These are phyloP conservation scores for Plasmodium relictum DNA, from an alignment of 169 alveolate species.

Conservation along the genomic window DNA sequence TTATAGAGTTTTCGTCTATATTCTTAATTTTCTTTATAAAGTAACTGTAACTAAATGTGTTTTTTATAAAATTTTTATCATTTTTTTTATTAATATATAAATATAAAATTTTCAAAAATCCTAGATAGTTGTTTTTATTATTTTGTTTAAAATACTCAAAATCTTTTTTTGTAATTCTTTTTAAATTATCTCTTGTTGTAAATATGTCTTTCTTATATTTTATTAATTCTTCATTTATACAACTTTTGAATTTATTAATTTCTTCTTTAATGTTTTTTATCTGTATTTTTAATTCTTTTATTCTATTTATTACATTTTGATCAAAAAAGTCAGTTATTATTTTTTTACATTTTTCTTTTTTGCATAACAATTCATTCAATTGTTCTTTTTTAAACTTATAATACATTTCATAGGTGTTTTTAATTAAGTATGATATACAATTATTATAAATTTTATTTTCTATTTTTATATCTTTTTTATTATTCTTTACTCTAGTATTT, in stretches of 20 bases:
- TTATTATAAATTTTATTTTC: neutral
- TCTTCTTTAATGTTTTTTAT: neutral
- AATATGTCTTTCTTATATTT: neutral
- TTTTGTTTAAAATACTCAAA: constrained; percentile 21
- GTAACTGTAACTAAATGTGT: constrained; percentile 12
- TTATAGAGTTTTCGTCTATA: neutral
- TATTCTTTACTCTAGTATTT: neutral
- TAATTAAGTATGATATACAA: neutral
- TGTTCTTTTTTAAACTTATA: neutral
- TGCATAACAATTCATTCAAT: neutral
- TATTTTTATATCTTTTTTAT: neutral
- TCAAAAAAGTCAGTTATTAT: neutral
- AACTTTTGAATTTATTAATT: neutral
- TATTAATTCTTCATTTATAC: neutral
- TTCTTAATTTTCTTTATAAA: constrained; percentile 17
- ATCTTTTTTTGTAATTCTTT: constrained; percentile 34
- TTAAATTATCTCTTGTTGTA: constrained; percentile 22
- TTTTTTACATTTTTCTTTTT: neutral
- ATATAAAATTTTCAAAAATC: constrained; percentile 55
- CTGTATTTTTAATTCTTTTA: neutral
- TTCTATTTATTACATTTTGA: neutral
- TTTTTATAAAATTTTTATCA: constrained; percentile 14
- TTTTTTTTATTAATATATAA: constrained; percentile 27
- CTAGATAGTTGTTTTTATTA: constrained; percentile 23
- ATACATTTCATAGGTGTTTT: neutral